Evolutionary conservation across 148 eudicot species (phyloP).

Genomic region (Salicornia ramosissima): DNA sequence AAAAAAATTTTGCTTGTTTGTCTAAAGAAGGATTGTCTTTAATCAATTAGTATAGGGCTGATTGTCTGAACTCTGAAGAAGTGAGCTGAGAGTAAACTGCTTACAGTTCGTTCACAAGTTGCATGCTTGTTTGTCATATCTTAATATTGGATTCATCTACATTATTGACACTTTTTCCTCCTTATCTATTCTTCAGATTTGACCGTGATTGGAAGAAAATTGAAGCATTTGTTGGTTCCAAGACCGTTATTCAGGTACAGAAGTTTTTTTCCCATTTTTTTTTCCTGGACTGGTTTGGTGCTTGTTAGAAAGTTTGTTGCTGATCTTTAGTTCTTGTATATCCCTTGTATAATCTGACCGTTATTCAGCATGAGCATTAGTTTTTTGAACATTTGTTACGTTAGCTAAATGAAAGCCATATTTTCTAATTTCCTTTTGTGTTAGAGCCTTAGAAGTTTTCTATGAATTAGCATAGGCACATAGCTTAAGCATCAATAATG

Average conservation of each 20-base stretch:
- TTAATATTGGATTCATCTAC: background rate
- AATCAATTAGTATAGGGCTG: background rate
- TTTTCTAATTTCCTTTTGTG: background rate
- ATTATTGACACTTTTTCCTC: background rate
- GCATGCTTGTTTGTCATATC: background rate
- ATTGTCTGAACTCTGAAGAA: too few relatives aligned
- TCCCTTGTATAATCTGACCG: background rate
- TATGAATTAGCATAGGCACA: too few relatives aligned
- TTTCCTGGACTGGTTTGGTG: background rate
- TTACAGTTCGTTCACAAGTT: background rate
- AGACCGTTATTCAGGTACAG: slow-evolving; percentile 64
- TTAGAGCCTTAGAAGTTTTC: too few relatives aligned
- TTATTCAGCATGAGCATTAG: too few relatives aligned
- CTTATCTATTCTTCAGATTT: slow-evolving; percentile 32
- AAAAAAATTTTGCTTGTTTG: background rate
- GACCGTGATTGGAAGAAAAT: slow-evolving; percentile 80
- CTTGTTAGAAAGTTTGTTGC: background rate
- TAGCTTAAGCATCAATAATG: too few relatives aligned
- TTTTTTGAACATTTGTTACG: background rate
- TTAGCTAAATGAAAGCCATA: background rate
- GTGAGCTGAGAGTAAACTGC: too few relatives aligned
- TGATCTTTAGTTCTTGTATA: background rate
- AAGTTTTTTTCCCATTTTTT: background rate
- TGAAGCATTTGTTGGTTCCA: slow-evolving; percentile 62
- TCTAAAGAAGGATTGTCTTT: background rate